Evolutionary conservation across 176 grass and related monocot genomes (phyloP).

Genomic region (Thinopyrum elongatum): DNA sequence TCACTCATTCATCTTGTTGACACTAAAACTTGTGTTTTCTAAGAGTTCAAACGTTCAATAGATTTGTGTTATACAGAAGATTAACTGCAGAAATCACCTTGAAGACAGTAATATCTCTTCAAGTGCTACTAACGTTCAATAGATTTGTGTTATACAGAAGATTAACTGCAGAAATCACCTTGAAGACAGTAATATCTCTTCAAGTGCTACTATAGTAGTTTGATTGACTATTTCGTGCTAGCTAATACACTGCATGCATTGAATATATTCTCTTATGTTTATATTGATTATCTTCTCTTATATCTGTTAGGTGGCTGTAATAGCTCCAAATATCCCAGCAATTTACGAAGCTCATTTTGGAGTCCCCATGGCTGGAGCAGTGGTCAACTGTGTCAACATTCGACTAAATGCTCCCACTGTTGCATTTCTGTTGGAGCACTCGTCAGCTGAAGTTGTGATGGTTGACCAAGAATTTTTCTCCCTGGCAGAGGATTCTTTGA

Average conservation of each 20-base stretch:
- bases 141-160: not conserved
- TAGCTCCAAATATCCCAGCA: constrained; percentile 95
- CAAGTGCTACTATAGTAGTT: constrained; percentile 4
- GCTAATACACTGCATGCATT: not conserved
- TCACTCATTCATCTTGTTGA: too few species aligned
- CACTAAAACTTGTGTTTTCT: too few species aligned
- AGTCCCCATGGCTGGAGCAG: constrained; percentile 91
- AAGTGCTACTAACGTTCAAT: not conserved
- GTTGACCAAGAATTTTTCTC: constrained; percentile 89
- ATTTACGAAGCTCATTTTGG: constrained; percentile 95
- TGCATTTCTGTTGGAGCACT: constrained; percentile 81
- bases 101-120: not conserved
- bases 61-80: not conserved
- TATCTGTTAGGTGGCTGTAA: constrained; percentile 67
- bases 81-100: not conserved
- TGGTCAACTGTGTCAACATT: constrained; percentile 77
- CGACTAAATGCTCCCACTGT: constrained; percentile 76
- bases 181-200: not conserved
- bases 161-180: not conserved
- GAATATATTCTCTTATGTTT: constrained; percentile 12
- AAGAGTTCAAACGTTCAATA: not conserved
- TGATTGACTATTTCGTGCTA: not conserved
- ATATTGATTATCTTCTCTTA: constrained; percentile 20
- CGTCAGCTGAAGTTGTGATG: constrained; percentile 66
- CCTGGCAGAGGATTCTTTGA: constrained; percentile 72